These are phyloP conservation scores for Lecanicillium sp. DNA, from an alignment of 2,329 filamentous ascomycete species.

Conservation along the genomic window DNA sequence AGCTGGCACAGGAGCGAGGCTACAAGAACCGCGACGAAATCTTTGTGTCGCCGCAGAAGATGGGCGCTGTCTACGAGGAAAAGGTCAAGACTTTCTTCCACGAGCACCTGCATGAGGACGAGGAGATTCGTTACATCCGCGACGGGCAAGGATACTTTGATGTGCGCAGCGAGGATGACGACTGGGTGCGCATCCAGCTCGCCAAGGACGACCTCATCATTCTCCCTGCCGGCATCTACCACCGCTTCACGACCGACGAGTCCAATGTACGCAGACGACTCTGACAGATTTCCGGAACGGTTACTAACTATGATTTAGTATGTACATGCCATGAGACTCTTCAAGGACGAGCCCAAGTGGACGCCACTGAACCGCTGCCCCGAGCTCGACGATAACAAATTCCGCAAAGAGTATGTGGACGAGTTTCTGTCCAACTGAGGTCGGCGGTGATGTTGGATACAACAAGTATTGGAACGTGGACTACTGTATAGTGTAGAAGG, in stretches of 20 bases:
- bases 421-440: constrained; percentile 29
- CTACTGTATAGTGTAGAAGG: no score
- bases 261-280: constrained; percentile 62
- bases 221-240: constrained; percentile 89
- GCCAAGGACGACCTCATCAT: constrained; percentile 89
- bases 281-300: neutral
- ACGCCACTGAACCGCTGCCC: constrained; percentile 76
- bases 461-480: no score
- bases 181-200: constrained; percentile 80
- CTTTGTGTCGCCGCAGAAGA: constrained; percentile 73
- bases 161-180: constrained; percentile 71
- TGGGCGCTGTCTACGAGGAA: constrained; percentile 82
- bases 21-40: constrained; percentile 97
- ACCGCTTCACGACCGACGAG: constrained; percentile 91
- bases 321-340: constrained; percentile 90
- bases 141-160: constrained; percentile 90
- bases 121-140: constrained; percentile 93
- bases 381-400: constrained; percentile 71
- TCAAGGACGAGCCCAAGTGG: constrained; percentile 99
- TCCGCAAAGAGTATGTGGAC: constrained; percentile 68
- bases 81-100: constrained; percentile 92
- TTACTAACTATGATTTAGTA: constrained; percentile 49
- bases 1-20: constrained; percentile 62
- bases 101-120: constrained; percentile 95
- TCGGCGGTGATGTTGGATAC: no score